Base-by-base conservation (phyloP, 2,329 filamentous ascomycete genomes). In the Purpureocillium takamizusanense region DNA sequence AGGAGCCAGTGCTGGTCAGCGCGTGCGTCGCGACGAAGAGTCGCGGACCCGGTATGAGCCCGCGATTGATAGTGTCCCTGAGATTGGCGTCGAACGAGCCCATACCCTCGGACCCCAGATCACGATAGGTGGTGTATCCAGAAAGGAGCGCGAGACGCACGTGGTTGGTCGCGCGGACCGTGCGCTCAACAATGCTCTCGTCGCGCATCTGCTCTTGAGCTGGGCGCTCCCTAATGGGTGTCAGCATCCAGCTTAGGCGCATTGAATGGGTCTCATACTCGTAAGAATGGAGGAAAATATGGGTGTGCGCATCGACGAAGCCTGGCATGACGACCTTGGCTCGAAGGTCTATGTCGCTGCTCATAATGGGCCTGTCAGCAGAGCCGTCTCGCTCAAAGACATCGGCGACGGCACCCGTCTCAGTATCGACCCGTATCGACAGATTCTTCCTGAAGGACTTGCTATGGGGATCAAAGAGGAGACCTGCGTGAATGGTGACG, bases 71-170 rank as follows among this genome's bases (percentile, higher is more conserved):
- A 27, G 66, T 64, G 50, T 77, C 69, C 9, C 73, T 63, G 4
- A 77, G 52, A 38, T 65, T 65, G 30, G 64, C 63, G 50, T 77
- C 73, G 21, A 65, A 64, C 29, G 67, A 64, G 21, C 61, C 57
- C 42, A 75, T 61, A 1, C 65, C 63, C 47, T 77, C 72, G 3
- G 70, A 72, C 12, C 72, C 71, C 1, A 76, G 61, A 49, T 77
- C 73, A 32, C 73, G 62, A 51, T 75, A 76, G 2, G 72, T 76
- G 0, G 73, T 80, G 57, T 72, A 78, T 7, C 75, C 76, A 0
- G 74, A 71, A 15, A 71, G 54, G 9, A 80, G 59, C 2, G 70
- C 74, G 1, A 63, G 60, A 33, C 67, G 68, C 42, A 65, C 65
- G 44, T 76, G 68, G 42, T 75, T 72, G 7, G 68, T 67, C 0